phyloP scores from a whole-genome alignment of 179 eudicot species.

The Amaranthus tricolor region DNA sequence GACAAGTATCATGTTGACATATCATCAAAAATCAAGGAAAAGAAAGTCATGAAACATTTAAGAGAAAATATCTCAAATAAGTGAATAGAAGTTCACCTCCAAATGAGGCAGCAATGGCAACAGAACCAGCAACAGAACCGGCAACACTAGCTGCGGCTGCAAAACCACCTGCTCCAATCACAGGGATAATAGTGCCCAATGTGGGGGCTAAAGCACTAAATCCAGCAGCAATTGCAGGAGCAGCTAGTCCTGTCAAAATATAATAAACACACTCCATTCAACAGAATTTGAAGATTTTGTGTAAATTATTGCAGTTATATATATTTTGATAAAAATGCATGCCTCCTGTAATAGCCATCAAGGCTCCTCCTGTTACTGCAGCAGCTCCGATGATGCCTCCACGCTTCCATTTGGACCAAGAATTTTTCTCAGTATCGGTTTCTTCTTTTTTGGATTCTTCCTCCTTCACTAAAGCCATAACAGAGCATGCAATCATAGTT shows the following conservation, averaged over 20 bases:
- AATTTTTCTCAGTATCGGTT: constrained; percentile 42
- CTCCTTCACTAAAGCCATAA: constrained; percentile 79
- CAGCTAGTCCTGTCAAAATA: constrained; percentile 78
- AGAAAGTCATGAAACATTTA: not conserved
- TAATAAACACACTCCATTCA: constrained; percentile 8
- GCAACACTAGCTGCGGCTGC: constrained; percentile 98
- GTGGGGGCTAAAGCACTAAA: constrained; percentile 96
- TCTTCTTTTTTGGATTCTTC: constrained; percentile 55
- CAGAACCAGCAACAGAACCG: constrained; percentile 94
- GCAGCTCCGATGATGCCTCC: constrained; percentile 98
- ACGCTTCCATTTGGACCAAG: constrained; percentile 85
- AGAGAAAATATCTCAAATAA: not conserved
- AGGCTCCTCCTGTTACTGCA: constrained; percentile 92
- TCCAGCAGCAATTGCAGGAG: constrained; percentile 99
- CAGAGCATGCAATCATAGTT: constrained; percentile 84
- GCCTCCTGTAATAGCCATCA: constrained; percentile 97
- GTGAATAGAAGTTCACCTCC: constrained; percentile 52
- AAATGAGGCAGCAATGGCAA: constrained; percentile 99
- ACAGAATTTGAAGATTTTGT: not conserved
- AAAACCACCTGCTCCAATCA: constrained; percentile 93
- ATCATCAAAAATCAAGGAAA: not conserved
- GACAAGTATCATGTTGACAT: not conserved
- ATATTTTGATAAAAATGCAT: constrained; percentile 16
- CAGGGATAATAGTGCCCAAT: constrained; percentile 82
- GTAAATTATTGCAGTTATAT: not conserved